These are phyloP conservation scores for Berkeleyomyces rouxiae DNA, from an alignment of 2,329 filamentous ascomycete species.

Conservation along the genomic window DNA sequence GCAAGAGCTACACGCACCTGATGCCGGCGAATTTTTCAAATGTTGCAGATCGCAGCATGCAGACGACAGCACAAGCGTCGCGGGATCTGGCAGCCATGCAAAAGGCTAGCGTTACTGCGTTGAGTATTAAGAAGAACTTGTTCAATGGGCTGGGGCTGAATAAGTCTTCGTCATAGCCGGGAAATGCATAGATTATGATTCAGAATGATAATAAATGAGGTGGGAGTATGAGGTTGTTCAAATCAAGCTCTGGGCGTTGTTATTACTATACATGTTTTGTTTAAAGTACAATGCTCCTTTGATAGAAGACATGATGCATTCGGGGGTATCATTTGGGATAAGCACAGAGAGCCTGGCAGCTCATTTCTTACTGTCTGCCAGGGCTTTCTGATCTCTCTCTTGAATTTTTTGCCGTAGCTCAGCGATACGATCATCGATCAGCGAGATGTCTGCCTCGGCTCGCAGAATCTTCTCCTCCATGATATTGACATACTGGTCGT, in stretches of 20 bases:
- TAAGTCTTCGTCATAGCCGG: not conserved
- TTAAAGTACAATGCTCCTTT: not conserved
- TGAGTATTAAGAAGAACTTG: conserved; percentile 10
- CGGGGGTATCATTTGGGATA: not conserved
- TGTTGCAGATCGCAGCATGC: not conserved
- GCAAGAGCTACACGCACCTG: not conserved
- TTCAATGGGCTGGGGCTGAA: conserved; percentile 10
- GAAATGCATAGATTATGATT: too few species aligned
- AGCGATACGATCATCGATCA: conserved; percentile 60
- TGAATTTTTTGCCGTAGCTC: conserved; percentile 18
- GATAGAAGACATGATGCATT: not conserved
- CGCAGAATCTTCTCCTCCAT: conserved; percentile 53
- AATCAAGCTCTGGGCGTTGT: too few species aligned
- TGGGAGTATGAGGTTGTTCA: too few species aligned
- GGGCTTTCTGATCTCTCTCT: conserved; percentile 3
- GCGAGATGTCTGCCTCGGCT: conserved; percentile 59
- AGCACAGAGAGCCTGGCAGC: not conserved
- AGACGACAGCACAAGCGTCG: not conserved
- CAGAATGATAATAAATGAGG: too few species aligned
- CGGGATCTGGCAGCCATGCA: conserved; percentile 5
- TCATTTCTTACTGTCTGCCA: not conserved
- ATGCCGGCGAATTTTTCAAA: not conserved
- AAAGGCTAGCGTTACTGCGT: conserved; percentile 2
- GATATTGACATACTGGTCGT: conserved; percentile 56
- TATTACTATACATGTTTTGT: not conserved